Conservation (phyloP, 305 asterid genomes). For the Andrographis paniculata region DNA sequence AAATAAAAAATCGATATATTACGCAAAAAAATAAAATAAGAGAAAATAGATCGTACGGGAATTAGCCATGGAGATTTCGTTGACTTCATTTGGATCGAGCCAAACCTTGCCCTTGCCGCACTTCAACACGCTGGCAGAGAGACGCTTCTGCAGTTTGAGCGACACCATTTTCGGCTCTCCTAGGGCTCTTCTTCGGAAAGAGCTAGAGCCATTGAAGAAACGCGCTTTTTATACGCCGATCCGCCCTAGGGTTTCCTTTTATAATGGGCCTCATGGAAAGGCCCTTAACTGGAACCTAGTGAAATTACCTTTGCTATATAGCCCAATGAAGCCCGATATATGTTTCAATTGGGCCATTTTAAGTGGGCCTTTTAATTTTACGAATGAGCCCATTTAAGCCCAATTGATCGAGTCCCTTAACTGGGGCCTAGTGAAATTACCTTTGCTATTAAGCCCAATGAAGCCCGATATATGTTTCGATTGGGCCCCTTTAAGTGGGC, state of each 20-base stretch:
- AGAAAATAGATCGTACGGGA: slow-evolving; percentile 32
- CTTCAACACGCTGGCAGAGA: slow-evolving; percentile 56
- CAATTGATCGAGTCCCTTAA: too few relatives aligned
- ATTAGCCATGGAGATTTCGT: slow-evolving; percentile 62
- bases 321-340: too few relatives aligned
- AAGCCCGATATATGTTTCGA: too few relatives aligned
- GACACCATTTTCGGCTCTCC: slow-evolving; percentile 37
- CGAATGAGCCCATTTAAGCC: too few relatives aligned
- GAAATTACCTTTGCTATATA: too few relatives aligned
- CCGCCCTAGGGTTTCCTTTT: not conserved
- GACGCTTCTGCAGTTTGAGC: slow-evolving; percentile 60
- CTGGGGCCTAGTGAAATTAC: too few relatives aligned
- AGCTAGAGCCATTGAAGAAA: not conserved
- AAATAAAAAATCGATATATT: not conserved
- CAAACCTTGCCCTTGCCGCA: slow-evolving; percentile 68
- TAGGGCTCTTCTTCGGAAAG: not conserved
- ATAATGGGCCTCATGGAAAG: too few relatives aligned
- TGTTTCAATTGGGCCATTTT: not conserved
- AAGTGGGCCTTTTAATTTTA: not conserved
- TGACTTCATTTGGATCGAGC: slow-evolving; percentile 66
- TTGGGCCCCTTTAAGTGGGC: not conserved
- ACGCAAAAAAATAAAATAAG: not conserved
- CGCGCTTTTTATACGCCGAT: too few relatives aligned
- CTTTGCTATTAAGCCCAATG: too few relatives aligned
- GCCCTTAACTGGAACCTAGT: too few relatives aligned